Conservation (phyloP, 2,329 filamentous ascomycete species). For the Ceratocystis destructans region DNA sequence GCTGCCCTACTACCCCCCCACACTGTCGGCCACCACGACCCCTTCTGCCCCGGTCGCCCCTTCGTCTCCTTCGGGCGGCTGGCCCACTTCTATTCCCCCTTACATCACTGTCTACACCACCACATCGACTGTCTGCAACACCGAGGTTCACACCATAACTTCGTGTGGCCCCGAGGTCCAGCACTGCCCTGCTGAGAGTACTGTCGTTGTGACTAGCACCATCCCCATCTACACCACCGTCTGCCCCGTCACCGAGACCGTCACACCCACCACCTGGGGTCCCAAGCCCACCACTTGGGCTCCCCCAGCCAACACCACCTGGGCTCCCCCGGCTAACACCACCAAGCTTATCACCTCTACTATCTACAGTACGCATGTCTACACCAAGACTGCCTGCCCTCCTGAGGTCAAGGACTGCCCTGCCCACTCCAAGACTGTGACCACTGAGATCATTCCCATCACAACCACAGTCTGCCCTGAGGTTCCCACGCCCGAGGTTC, state of each 20-base stretch:
- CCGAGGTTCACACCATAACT: constrained; percentile 47
- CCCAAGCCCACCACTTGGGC: not conserved
- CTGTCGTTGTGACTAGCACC: constrained; percentile 1
- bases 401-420: constrained; percentile 50
- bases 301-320: not conserved
- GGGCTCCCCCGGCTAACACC: not conserved
- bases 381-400: constrained; percentile 49
- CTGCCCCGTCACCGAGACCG: constrained; percentile 4
- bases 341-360: constrained; percentile 28
- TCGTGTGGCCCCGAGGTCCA: constrained; percentile 42
- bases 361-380: constrained; percentile 43
- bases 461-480: constrained; percentile 30
- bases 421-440: constrained; percentile 27
- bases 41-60: not conserved
- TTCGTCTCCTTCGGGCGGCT: constrained; percentile 9
- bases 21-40: not conserved
- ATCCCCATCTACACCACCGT: constrained; percentile 7
- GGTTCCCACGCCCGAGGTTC: not conserved
- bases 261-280: not conserved
- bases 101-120: constrained; percentile 43
- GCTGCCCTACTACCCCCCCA: not conserved
- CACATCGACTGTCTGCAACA: constrained; percentile 42
- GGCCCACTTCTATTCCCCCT: constrained; percentile 21
- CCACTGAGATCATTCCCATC: constrained; percentile 28
- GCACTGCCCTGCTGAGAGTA: constrained; percentile 25